phyloP scores from a whole-genome alignment of 179 eudicot species.

The Gypsophila paniculata region DNA sequence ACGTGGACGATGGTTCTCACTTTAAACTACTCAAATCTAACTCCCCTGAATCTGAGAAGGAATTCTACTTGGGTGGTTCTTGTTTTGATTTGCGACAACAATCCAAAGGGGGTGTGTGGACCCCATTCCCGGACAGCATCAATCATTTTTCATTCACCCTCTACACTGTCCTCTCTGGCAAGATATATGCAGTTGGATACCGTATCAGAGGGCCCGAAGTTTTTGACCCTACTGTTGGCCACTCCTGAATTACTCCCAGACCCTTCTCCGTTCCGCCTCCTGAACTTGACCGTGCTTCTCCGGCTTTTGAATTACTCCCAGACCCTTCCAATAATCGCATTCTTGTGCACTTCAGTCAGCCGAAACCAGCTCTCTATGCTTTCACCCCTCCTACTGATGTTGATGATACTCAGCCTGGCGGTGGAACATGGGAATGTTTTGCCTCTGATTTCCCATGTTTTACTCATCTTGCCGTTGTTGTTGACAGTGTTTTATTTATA shows the following conservation, averaged over 20 bases:
- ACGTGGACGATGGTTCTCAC: background rate
- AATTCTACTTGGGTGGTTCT: background rate
- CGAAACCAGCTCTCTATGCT: background rate
- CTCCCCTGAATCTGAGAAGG: background rate
- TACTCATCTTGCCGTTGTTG: background rate
- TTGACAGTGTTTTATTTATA: background rate
- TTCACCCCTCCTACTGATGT: slow-evolving; percentile 4
- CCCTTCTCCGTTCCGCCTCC: background rate
- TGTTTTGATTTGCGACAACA: background rate
- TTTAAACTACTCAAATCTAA: background rate
- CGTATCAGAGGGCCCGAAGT: background rate
- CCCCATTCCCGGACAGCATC: background rate
- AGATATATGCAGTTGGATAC: background rate
- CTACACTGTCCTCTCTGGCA: background rate
- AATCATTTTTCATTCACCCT: background rate
- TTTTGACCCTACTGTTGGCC: slow-evolving; percentile 2
- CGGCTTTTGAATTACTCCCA: background rate
- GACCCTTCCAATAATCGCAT: slow-evolving; percentile 4
- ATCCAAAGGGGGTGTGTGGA: background rate
- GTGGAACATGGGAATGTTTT: background rate
- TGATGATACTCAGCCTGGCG: slow-evolving; percentile 2
- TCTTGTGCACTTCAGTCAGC: background rate
- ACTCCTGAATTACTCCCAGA: too few species aligned
- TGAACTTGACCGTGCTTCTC: background rate
- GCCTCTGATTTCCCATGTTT: background rate